A percentile compares a stretch with the other conserved stretches of the same genome.
Conservation (phyloP, 305 asterid species). For the Stenogyne calaminthoides region DNA sequence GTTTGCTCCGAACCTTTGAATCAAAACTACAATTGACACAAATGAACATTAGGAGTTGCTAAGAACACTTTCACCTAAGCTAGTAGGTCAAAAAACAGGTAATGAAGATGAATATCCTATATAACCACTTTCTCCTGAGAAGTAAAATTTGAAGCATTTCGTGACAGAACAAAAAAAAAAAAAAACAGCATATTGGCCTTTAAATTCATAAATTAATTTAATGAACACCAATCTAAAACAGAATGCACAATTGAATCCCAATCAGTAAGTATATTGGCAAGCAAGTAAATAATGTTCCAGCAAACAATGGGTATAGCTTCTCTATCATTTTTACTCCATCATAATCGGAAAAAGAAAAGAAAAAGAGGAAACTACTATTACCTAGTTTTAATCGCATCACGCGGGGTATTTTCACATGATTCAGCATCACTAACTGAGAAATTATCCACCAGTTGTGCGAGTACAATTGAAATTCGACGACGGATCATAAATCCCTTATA, state of each 20-base stretch:
- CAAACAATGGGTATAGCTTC: neutral
- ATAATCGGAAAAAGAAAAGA: neutral
- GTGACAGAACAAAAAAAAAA: too few species aligned
- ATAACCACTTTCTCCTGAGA: neutral
- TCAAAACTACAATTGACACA: conserved; percentile 32
- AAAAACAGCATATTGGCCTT: too few species aligned
- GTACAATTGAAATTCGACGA: conserved; percentile 31
- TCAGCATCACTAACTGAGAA: conserved; percentile 49
- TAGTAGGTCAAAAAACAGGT: neutral
- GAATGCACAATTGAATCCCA: neutral
- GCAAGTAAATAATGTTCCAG: too few species aligned
- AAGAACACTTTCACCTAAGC: conserved; percentile 2
- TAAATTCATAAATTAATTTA: neutral
- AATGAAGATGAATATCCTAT: neutral
- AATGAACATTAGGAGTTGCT: conserved; percentile 18
- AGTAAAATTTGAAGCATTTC: neutral
- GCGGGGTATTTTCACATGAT: conserved; percentile 28
- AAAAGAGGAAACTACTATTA: conserved; percentile 16
- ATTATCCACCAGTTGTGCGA: conserved; percentile 40
- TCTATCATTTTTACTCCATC: neutral
- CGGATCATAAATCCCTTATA: conserved; percentile 29
- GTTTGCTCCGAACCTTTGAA: conserved; percentile 99
- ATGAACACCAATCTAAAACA: neutral
- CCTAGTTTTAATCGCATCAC: conserved; percentile 53
- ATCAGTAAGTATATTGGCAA: neutral